Evolutionary conservation across 441 rosid genomes (phyloP), one percentile per base, ranked within the genome.

Genomic region (Croton laevigatus): DNA sequence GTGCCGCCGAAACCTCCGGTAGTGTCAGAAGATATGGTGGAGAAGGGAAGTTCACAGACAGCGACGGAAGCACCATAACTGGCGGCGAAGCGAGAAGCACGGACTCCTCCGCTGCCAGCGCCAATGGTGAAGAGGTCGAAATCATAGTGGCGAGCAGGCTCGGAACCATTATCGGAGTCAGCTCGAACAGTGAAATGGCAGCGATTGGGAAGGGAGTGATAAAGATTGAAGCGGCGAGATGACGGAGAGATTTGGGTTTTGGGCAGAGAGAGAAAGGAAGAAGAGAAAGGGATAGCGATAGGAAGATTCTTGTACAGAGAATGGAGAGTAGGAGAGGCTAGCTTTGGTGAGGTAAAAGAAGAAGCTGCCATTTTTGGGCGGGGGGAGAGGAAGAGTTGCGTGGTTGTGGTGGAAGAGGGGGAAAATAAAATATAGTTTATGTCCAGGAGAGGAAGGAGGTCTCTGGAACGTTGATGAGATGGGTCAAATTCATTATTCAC

Each of bases 1-100:
- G 97, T 91, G 77, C 98, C 98, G 44, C 98, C 98, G 40, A 91
- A 89, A 76, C 98, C 97, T 32, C 98, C 98, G 34, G 89, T 70
- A 12, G 91, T 84, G 11, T 93, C 98, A 11, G 97, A 93, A 58
- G 98, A 91, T 54, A 94, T 84, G 63, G 96, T 84, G 40, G 95
- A 81, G 75, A 91, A 94, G 1, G 98, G 98, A 8, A 94, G 98
- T 82, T 94, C 98, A 65, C 96, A 94, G 46, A 94, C 84, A 65
- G 98, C 98, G 64, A 88, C 98, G 42, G 89, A 79, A 34, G 95
- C 96, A 19, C 97, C 97, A 65, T 82, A 87, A 85, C 81, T 86
- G 69, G 98, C 76, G 10, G 96, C 91, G 70, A 91, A 91, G 53
- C 96, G 96, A 55, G 97, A 88, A 53, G 96, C 98, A 6, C 98